Evolutionary conservation across 495 filamentous ascomycete species (phyloP), one percentile per base, ranked within the genome.

Genomic region (Penicillium lagena): DNA sequence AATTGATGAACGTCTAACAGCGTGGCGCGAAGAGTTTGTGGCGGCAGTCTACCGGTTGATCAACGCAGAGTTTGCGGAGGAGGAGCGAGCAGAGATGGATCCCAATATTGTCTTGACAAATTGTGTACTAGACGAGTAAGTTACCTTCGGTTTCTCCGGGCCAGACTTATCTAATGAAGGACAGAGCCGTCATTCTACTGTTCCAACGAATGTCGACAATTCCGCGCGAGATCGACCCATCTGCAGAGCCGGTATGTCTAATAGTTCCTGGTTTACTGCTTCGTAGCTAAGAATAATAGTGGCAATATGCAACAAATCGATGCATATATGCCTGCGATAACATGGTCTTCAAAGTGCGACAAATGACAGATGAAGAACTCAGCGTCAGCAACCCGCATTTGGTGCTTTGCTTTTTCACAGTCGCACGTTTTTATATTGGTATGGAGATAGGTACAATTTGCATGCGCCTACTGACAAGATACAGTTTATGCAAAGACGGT

Each of bases 241-340:
- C 28, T 32, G 40, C 29, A n/a, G 12, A 35, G 32, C 32, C 32
- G 5, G 32, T 34, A 12, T 11, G 32, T 9, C 2, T 34, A 10
- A 10, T 6, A 3, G 9, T 34, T 34, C n/a, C 32, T 34, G 1
- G 40, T 57, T 2, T 45, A 54, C 7, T 37, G 52, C 9, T 51
- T 47, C 2, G 57, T 54, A 12, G 33, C 37, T 10, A 51, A 46
- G 27, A 46, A 50, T 11, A 49, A 47, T 48, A 56, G 9, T 62
- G 54, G 60, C 50, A 56, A 42, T 51, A 62, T 28, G 60, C 60
- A 13, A 64, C 50, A 10, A 54, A 59, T 31, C 55, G 60, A 15
- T 64, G 60, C 43, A 34, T 64, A 12, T 54, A 61, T 43, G 58
- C 60, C 9, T 56, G 59, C 40, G 60, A 62, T 22, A 48, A 53